Conservation (phyloP, 768 basidiomycete genomes). For the Mrakia frigida region DNA sequence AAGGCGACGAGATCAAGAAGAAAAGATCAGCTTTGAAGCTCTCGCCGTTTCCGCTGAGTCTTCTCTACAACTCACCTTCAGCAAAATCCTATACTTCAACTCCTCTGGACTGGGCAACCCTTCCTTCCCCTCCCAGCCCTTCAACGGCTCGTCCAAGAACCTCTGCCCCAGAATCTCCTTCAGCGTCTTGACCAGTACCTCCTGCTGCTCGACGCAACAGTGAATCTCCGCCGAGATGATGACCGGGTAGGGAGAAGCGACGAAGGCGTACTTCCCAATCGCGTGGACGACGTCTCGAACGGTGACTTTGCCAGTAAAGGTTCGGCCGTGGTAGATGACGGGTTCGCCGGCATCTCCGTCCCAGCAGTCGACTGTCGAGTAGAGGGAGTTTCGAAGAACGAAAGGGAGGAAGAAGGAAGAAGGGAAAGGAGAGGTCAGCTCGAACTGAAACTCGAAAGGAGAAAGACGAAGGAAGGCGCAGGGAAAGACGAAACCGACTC, state of each 20-base stretch:
- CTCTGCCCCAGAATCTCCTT: constrained; percentile 55
- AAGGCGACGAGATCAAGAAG: background rate
- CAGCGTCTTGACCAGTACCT: constrained; percentile 71
- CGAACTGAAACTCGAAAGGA: background rate
- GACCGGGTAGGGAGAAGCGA: constrained; percentile 82
- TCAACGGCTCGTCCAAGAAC: constrained; percentile 39
- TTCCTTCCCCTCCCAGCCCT: constrained; percentile 47
- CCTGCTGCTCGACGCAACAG: constrained; percentile 72
- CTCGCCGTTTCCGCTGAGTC: too few relatives aligned
- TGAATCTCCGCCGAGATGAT: constrained; percentile 92
- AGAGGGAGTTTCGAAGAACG: too few relatives aligned
- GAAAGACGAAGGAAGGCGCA: background rate
- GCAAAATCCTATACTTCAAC: constrained; percentile 66
- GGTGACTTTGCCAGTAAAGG: constrained; percentile 75
- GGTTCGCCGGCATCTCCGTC: constrained; percentile 82
- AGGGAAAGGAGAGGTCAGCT: background rate
- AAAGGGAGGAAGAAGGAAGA: background rate
- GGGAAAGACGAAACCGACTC: constrained; percentile 41
- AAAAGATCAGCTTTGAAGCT: constrained; percentile 52
- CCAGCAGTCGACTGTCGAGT: constrained; percentile 87
- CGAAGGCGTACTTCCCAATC: constrained; percentile 82
- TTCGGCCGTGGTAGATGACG: constrained; percentile 81
- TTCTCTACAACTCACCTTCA: constrained; percentile 59
- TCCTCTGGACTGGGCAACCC: constrained; percentile 77
- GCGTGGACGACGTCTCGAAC: constrained; percentile 75